phyloP scores from a whole-genome alignment of 1,284 basidiomycete species.

The Prillingera fragicola region DNA sequence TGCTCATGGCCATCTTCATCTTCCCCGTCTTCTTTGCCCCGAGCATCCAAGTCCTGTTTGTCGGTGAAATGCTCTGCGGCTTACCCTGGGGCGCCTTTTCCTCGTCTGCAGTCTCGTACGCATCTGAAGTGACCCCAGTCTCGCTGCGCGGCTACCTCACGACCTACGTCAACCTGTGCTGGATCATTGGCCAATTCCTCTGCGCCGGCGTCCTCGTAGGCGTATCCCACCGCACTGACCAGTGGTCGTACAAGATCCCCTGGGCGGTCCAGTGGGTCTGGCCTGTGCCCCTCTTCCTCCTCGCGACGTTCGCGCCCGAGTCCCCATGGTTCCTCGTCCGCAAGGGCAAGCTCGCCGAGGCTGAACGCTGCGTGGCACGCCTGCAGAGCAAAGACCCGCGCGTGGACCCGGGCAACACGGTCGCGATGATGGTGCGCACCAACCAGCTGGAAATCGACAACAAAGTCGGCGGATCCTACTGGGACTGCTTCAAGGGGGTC shows the following conservation, averaged over 20 bases:
- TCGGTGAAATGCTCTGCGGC: slow-evolving; percentile 40
- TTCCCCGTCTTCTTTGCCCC: slow-evolving; percentile 42
- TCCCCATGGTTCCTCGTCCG: slow-evolving; percentile 32
- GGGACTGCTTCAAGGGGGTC: slow-evolving; percentile 30
- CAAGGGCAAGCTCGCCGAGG: slow-evolving; percentile 21
- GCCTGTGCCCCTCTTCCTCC: slow-evolving; percentile 30
- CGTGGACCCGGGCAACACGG: slow-evolving; percentile 26
- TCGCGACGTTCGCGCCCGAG: slow-evolving; percentile 23
- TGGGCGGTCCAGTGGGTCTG: slow-evolving; percentile 44
- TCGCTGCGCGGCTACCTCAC: slow-evolving; percentile 21
- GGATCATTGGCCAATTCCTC: slow-evolving; percentile 4
- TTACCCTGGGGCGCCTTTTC: slow-evolving; percentile 23
- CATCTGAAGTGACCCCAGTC: slow-evolving; percentile 36
- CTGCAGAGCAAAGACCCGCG: slow-evolving; percentile 15
- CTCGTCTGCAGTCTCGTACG: slow-evolving; percentile 20
- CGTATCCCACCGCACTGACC: slow-evolving; percentile 7
- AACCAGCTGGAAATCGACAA: slow-evolving; percentile 28
- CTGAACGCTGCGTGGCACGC: slow-evolving; percentile 17
- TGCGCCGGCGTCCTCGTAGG: slow-evolving; percentile 3
- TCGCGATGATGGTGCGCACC: slow-evolving; percentile 33
- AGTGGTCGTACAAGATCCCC: slow-evolving; percentile 19
- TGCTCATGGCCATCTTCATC: slow-evolving; percentile 15
- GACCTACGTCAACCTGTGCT: slow-evolving; percentile 45
- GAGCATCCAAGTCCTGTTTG: slow-evolving; percentile 25
- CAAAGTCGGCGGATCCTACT: slow-evolving; percentile 17